A percentile compares a stretch with the other conserved stretches of the same genome.
Evolutionary conservation across 2,329 filamentous ascomycete genomes (phyloP).

Genomic region (Drechmeria coniospora): DNA sequence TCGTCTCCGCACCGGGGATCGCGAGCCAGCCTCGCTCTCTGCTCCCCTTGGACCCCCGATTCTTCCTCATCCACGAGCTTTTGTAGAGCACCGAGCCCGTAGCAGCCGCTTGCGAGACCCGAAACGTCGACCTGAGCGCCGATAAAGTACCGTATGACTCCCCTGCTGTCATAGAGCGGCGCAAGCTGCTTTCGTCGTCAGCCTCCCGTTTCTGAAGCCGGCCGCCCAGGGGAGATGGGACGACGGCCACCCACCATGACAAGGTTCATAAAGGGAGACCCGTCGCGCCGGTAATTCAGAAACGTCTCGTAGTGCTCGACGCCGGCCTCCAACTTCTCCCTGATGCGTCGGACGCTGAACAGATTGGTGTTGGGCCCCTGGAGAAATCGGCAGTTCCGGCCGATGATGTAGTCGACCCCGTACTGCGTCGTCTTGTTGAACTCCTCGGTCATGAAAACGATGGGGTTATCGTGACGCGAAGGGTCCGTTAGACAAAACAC

Average conservation of each 20-base stretch:
- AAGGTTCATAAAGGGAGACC: constrained; percentile 63
- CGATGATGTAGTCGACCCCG: constrained; percentile 48
- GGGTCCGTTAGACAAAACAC: constrained; percentile 66
- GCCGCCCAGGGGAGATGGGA: background rate
- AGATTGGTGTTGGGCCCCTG: constrained; percentile 59
- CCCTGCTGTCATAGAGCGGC: constrained; percentile 52
- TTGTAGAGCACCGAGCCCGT: constrained; percentile 47
- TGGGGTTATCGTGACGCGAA: constrained; percentile 54
- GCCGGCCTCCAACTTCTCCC: constrained; percentile 44
- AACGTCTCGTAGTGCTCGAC: constrained; percentile 60
- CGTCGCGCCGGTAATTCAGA: constrained; percentile 64
- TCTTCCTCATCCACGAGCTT: constrained; percentile 18
- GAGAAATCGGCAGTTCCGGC: constrained; percentile 64
- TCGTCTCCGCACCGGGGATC: constrained; percentile 34
- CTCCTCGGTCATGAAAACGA: constrained; percentile 62
- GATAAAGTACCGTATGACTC: constrained; percentile 50
- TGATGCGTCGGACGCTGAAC: constrained; percentile 44
- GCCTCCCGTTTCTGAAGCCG: constrained; percentile 14
- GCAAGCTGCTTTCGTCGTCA: constrained; percentile 43
- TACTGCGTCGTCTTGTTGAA: constrained; percentile 62
- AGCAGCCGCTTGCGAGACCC: constrained; percentile 49
- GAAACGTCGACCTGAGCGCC: constrained; percentile 60
- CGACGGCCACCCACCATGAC: constrained; percentile 37
- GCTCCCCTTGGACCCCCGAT: constrained; percentile 2
- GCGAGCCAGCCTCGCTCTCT: background rate